Evolutionary conservation across 2,329 filamentous ascomycete genomes (phyloP), one percentile per base, ranked within the genome.

Genomic region (Fusarium azukiicola): DNA sequence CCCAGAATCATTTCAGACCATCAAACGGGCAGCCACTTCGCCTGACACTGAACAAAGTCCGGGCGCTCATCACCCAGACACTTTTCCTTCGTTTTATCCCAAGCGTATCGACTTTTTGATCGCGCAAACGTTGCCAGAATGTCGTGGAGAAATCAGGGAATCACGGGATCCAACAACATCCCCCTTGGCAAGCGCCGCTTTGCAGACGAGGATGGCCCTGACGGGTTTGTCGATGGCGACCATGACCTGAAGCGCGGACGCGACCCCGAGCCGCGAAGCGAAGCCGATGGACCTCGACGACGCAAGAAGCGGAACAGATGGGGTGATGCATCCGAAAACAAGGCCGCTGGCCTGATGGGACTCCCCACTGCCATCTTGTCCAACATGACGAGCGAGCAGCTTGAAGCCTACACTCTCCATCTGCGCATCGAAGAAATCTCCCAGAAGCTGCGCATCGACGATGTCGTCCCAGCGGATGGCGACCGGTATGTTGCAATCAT

Each of bases 251-350:
- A 99, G 91, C 97, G 98, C 87, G 98, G 98, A 85, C 96, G 98
- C 88, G 99, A 98, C 88, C 97, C 97, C 74, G 94, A 96, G 84
- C 95, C 95, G 87, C 93, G 96, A 81, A 88, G 90, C 78, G 92
- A 92, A 74, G 86, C 88, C 67, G 97, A 99, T 88, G 97, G 96
- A 74, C 93, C 95, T 78, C 96, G 96, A 87, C 96, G 96, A 84
- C 96, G 98, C 88, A 99, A 98, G 94, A 99, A 99, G 95, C 96
- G 97, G 87, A 99, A 99, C 88, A 95, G 98, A 86, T 99, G 98
- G 98, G 98, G 98, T 81, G 97, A 99, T 88, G 96, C 96, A 76
- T 95, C 96, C 71, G 98, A 99, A 89, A 99, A 99, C 90, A 99
- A 99, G 92, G 98, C 98, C 75, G 98, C 98, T 73, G 98, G 98